These are phyloP conservation scores for Salvia rosmarinus DNA, from an alignment of 257 asterid species.

Conservation along the genomic window DNA sequence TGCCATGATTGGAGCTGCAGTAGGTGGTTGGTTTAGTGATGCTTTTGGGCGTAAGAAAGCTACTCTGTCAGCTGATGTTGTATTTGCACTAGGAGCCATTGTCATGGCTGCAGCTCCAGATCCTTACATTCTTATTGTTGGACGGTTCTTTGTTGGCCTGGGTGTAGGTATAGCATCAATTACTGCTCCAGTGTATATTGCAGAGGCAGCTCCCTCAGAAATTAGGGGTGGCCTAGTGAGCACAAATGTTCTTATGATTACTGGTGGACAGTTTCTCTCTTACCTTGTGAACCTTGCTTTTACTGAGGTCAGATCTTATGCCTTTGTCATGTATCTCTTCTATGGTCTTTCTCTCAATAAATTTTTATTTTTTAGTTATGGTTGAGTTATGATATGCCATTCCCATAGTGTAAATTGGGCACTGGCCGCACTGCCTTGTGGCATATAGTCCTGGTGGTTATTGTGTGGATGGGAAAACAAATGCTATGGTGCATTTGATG, in stretches of 20 bases:
- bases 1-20: conserved; percentile 86
- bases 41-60: conserved; percentile 88
- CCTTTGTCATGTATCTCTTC: conserved; percentile 23
- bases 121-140: conserved; percentile 82
- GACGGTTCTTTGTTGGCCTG: conserved; percentile 80
- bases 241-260: conserved; percentile 95
- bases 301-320: conserved; percentile 71
- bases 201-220: conserved; percentile 94
- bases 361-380: conserved; percentile 5
- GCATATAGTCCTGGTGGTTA: conserved; percentile 9
- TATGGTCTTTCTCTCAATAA: conserved; percentile 5
- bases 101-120: conserved; percentile 84
- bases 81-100: conserved; percentile 72
- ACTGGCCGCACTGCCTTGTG: neutral
- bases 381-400: conserved; percentile 4
- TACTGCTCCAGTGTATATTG: conserved; percentile 94
- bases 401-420: conserved; percentile 5
- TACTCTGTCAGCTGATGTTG: conserved; percentile 87
- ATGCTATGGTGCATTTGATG: conserved; percentile 4
- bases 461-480: conserved; percentile 2
- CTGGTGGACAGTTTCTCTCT: conserved; percentile 96
- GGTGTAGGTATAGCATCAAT: conserved; percentile 97
- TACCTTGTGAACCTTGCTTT: conserved; percentile 95
- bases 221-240: conserved; percentile 95
- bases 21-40: conserved; percentile 93